A percentile compares a stretch with the other conserved stretches of the same genome.
These are phyloP conservation scores for Talaromyces sp. DNA, from an alignment of 2,329 filamentous ascomycete species.

Conservation along the genomic window DNA sequence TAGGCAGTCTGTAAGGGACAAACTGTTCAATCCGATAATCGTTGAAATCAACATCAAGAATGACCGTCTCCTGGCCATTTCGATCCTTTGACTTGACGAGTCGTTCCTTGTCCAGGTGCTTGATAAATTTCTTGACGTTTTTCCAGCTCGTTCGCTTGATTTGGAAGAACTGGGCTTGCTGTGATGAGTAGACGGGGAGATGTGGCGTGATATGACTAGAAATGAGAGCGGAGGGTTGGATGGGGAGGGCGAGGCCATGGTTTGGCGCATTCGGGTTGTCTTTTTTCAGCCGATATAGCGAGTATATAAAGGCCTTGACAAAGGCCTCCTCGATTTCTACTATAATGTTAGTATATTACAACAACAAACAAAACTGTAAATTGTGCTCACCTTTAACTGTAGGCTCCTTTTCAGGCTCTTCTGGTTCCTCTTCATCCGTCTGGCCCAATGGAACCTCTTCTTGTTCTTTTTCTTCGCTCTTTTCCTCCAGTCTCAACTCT, in stretches of 20 bases:
- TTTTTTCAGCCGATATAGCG: constrained; percentile 54
- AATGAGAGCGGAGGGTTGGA: constrained; percentile 59
- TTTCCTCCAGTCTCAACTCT: constrained; percentile 37
- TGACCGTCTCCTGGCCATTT: constrained; percentile 57
- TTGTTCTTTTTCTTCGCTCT: constrained; percentile 37
- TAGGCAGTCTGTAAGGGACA: constrained; percentile 57
- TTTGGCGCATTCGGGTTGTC: constrained; percentile 47
- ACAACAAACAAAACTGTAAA: not conserved
- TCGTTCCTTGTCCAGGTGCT: constrained; percentile 57
- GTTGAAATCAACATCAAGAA: constrained; percentile 60
- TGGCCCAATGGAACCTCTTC: constrained; percentile 41
- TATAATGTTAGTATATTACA: constrained; percentile 12
- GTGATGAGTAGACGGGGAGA: constrained; percentile 53
- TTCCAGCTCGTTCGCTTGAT: constrained; percentile 69
- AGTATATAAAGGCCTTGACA: constrained; percentile 58
- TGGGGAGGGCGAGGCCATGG: constrained; percentile 55
- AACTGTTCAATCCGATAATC: constrained; percentile 51
- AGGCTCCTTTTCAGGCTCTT: constrained; percentile 45
- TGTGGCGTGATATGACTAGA: constrained; percentile 61
- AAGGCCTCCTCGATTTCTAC: constrained; percentile 63
- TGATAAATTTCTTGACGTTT: constrained; percentile 64
- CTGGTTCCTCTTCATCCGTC: constrained; percentile 12
- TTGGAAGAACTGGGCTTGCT: constrained; percentile 52
- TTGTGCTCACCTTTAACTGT: constrained; percentile 48
- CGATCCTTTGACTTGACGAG: constrained; percentile 62